These are phyloP conservation scores for Ichthyophthirius multifiliis DNA, from an alignment of 169 alveolate genomes.

Conservation along the genomic window DNA sequence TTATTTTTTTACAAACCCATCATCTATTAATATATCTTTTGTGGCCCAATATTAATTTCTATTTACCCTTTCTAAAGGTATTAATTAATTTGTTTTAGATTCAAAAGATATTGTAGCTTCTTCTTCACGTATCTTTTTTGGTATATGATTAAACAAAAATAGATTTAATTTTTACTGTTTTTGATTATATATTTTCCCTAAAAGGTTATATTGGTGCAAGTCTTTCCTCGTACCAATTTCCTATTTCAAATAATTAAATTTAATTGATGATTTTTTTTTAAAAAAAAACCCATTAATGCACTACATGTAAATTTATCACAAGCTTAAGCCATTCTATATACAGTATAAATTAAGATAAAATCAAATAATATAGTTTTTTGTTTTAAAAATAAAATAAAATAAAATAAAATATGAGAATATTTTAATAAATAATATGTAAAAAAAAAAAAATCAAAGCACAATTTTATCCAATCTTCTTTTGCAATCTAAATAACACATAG, in stretches of 20 bases:
- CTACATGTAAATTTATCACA: not conserved
- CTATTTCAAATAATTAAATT: no score
- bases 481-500: conserved; percentile 26
- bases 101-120: conserved; percentile 40
- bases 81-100: conserved; percentile 26
- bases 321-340: conserved; percentile 30
- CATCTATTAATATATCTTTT: conserved; percentile 36
- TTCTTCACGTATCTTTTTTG: conserved; percentile 14
- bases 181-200: conserved; percentile 24
- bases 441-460: not conserved
- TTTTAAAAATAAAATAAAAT: no score
- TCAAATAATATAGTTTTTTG: no score
- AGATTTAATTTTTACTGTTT: not conserved
- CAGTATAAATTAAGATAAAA: no score
- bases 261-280: not conserved
- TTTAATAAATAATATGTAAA: no score
- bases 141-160: no score
- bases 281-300: not conserved
- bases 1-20: conserved; percentile 31
- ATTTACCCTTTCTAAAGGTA: conserved; percentile 37
- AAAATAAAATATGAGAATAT: no score
- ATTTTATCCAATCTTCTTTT: conserved; percentile 10
- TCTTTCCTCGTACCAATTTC: conserved; percentile 50
- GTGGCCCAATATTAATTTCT: conserved; percentile 37
- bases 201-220: conserved; percentile 34